Evolutionary conservation across 106 monocot genomes (phyloP).

Genomic region (Vanilla planifolia): DNA sequence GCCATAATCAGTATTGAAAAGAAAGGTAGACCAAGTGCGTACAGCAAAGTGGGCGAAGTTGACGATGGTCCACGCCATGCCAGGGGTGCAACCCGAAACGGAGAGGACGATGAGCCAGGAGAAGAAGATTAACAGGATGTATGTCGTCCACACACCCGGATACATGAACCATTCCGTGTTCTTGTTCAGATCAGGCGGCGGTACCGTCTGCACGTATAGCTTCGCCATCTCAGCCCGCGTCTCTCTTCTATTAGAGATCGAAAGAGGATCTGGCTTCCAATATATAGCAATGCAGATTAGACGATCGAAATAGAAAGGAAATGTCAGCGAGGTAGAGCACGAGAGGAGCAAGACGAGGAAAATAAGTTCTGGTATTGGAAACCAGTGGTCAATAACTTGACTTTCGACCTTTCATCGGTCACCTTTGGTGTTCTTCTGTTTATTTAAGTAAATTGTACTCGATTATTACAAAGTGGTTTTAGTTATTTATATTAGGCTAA

Average conservation of each 20-base stretch:
- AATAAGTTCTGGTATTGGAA: not conserved
- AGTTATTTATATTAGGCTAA: too few species aligned
- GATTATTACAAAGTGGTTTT: too few species aligned
- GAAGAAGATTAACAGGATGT: constrained; percentile 62
- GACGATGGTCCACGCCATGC: constrained; percentile 58
- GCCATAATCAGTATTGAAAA: not conserved
- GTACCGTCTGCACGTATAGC: constrained; percentile 44
- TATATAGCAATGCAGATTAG: not conserved
- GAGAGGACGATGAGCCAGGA: constrained; percentile 53
- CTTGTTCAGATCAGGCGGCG: constrained; percentile 63
- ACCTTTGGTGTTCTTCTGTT: not conserved
- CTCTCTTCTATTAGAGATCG: not conserved
- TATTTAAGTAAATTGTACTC: too few species aligned
- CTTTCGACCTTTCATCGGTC: not conserved
- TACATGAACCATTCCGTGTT: constrained; percentile 80
- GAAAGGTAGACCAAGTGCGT: not conserved
- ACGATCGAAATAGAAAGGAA: not conserved
- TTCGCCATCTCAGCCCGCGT: constrained; percentile 30
- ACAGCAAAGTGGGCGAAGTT: constrained; percentile 50
- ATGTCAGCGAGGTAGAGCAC: not conserved
- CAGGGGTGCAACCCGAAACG: constrained; percentile 44
- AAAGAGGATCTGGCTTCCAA: not conserved
- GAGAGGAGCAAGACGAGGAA: not conserved
- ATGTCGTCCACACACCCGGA: constrained; percentile 68
- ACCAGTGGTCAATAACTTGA: not conserved